Conservation (phyloP, 2,329 filamentous ascomycete genomes). For the Trichophyton verrucosum region DNA sequence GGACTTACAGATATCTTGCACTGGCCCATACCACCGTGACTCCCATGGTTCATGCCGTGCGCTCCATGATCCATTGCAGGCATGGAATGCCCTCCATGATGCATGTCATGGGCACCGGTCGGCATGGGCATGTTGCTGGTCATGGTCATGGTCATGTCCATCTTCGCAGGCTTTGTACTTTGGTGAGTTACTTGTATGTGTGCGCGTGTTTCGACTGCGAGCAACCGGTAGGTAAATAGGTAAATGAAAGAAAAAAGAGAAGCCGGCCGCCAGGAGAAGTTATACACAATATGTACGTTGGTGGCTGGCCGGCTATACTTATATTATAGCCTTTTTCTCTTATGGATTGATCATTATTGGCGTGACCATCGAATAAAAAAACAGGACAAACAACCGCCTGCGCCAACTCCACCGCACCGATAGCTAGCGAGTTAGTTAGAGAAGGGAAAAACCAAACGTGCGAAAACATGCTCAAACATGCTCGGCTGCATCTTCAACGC, state of each 20-base stretch:
- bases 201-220: not conserved
- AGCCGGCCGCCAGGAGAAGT: too few species aligned
- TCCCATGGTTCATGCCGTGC: conserved; percentile 11
- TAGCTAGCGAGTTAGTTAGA: too few species aligned
- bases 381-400: not conserved
- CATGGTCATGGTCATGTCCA: conserved; percentile 5
- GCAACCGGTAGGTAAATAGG: too few species aligned
- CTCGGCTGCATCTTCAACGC: not conserved
- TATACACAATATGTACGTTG: too few species aligned
- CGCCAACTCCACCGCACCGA: not conserved
- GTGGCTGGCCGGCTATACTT: too few species aligned
- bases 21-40: conserved; percentile 10
- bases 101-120: not conserved
- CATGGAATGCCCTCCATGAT: conserved; percentile 7
- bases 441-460: not conserved
- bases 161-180: not conserved
- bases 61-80: too few species aligned
- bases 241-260: too few species aligned
- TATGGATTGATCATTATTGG: too few species aligned
- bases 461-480: not conserved
- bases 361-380: not conserved
- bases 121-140: conserved; percentile 9
- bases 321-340: too few species aligned
- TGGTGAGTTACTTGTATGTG: not conserved
- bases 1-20: conserved; percentile 25